Evolutionary conservation across 2,329 filamentous ascomycete species (phyloP).

Genomic region (Fusarium oligoseptatum): DNA sequence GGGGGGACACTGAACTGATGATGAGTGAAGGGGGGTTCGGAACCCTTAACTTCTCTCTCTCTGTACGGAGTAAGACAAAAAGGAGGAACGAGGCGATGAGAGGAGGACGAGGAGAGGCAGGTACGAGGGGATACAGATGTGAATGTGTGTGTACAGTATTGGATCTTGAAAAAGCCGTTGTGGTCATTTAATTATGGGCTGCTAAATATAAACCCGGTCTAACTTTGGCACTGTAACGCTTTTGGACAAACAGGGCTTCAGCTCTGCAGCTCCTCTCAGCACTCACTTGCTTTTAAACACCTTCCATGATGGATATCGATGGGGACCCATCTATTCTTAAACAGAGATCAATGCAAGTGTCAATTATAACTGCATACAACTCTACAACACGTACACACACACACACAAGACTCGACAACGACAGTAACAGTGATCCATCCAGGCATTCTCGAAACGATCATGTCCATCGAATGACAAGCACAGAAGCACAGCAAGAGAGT

Average conservation of each 20-base stretch:
- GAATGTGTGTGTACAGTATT: not conserved
- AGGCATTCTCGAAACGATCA: not conserved
- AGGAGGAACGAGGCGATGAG: not conserved
- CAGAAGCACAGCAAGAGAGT: not conserved
- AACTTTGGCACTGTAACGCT: not conserved
- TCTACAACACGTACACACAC: not conserved
- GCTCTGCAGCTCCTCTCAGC: not conserved
- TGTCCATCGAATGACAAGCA: not conserved
- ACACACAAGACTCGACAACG: not conserved
- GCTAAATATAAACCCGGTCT: not conserved
- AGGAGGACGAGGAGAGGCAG: not conserved
- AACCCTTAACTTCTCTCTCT: not conserved
- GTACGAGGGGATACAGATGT: not conserved
- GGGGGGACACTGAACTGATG: not conserved
- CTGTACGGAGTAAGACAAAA: not conserved
- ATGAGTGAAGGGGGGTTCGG: not conserved
- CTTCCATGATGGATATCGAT: not conserved
- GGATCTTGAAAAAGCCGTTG: not conserved
- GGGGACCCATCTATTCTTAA: not conserved
- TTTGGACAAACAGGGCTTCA: not conserved
- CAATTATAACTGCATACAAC: slow-evolving; percentile 3
- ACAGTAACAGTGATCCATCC: not conserved
- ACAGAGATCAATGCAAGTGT: not conserved
- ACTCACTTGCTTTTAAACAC: not conserved
- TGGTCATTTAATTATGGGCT: not conserved